Evolutionary conservation across 768 basidiomycete genomes (phyloP).

Genomic region (Clitopilus passeckerianus): DNA sequence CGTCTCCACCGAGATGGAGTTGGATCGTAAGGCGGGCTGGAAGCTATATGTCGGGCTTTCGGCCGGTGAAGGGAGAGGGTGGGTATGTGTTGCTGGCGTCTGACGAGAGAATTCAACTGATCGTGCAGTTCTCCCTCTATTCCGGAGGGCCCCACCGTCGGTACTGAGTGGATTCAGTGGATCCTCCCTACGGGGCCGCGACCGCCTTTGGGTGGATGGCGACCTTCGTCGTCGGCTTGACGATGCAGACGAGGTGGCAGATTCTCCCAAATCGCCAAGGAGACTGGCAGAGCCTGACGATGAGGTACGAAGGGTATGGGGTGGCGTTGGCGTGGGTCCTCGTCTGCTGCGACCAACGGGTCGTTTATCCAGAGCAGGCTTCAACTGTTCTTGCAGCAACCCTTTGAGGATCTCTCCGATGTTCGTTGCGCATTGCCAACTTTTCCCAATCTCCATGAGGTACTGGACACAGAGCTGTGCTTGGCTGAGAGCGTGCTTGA

Average conservation of each 20-base stretch:
- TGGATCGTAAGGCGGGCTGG: not conserved
- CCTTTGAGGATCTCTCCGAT: constrained; percentile 42
- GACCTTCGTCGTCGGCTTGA: not conserved
- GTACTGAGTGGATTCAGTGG: not conserved
- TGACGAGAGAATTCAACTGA: not conserved
- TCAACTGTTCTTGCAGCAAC: constrained; percentile 37
- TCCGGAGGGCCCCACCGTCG: not conserved
- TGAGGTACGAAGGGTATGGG: not conserved
- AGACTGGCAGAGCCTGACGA: not conserved
- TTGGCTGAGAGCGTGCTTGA: constrained; percentile 36
- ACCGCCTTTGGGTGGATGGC: not conserved
- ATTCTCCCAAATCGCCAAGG: not conserved
- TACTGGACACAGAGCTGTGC: constrained; percentile 44
- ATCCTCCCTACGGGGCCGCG: not conserved
- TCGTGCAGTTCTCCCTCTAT: not conserved
- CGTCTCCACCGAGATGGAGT: not conserved
- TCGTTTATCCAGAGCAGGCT: constrained; percentile 32
- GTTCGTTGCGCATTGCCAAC: constrained; percentile 49
- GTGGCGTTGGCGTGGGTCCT: not conserved
- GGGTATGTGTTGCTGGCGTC: not conserved
- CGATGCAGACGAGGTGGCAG: not conserved
- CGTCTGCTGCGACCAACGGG: constrained; percentile 6
- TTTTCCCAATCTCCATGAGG: constrained; percentile 46
- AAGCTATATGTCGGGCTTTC: not conserved
- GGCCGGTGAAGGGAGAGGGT: not conserved